Percentiles rank a stretch among this genome's conserved stretches.
These are phyloP conservation scores for Kodamaea neixiangensis DNA, from an alignment of 805 yeast species.

Conservation along the genomic window DNA sequence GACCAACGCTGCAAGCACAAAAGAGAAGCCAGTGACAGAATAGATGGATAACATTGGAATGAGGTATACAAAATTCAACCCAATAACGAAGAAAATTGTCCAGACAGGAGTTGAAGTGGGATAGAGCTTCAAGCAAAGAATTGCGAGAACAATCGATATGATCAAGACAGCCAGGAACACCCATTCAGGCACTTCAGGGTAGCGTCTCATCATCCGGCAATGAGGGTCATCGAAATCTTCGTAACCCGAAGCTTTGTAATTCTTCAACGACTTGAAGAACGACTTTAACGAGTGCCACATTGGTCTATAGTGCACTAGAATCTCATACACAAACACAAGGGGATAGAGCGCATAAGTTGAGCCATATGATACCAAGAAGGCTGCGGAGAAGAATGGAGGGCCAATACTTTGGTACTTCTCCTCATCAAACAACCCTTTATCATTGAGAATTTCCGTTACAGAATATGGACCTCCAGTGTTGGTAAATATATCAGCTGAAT, in stretches of 20 bases:
- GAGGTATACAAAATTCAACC: slow-evolving; percentile 50
- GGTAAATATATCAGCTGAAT: slow-evolving; percentile 20
- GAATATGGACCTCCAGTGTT: slow-evolving; percentile 21
- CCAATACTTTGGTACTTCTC: slow-evolving; percentile 17
- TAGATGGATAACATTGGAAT: slow-evolving; percentile 52
- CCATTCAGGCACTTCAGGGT: slow-evolving; percentile 26
- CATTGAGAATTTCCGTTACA: slow-evolving; percentile 16
- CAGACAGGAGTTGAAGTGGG: slow-evolving; percentile 58
- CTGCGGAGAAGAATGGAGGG: slow-evolving; percentile 23
- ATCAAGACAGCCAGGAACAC: slow-evolving; percentile 23
- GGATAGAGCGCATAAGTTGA: slow-evolving; percentile 24
- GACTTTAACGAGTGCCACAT: slow-evolving; percentile 4
- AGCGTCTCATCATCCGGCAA: slow-evolving; percentile 24
- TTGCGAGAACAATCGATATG: slow-evolving; percentile 23
- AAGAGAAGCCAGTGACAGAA: slow-evolving; percentile 48
- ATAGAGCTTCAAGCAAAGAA: slow-evolving; percentile 30
- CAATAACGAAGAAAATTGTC: slow-evolving; percentile 56
- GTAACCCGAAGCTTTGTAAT: slow-evolving; percentile 16
- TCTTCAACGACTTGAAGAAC: slow-evolving; percentile 2
- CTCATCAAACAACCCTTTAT: slow-evolving; percentile 15
- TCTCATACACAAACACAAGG: slow-evolving; percentile 18
- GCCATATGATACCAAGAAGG: slow-evolving; percentile 18
- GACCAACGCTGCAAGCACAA: slow-evolving; percentile 54
- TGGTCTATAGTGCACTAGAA: slow-evolving; percentile 9
- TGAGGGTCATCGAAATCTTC: slow-evolving; percentile 27